Conservation (phyloP, 441 rosid species). For the Eutrema salsugineum region DNA sequence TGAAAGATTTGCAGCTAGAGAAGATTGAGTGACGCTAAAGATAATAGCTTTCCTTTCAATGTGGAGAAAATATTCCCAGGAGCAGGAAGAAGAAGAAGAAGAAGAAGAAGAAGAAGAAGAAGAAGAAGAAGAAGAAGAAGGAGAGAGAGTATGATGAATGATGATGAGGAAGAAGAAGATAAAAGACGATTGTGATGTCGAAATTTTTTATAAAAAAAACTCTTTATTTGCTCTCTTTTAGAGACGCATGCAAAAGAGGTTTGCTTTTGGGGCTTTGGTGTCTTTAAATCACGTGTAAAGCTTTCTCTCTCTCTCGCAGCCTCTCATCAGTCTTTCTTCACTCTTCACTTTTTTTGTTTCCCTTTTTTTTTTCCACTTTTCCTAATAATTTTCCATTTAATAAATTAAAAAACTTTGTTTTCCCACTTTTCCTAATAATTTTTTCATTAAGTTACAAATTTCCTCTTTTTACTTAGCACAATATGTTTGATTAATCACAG, state of each 20-base stretch:
- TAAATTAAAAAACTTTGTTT: background rate
- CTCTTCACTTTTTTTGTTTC: background rate
- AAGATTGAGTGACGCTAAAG: conserved; percentile 16
- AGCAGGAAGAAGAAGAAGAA: background rate
- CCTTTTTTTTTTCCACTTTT: background rate
- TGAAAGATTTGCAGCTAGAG: conserved; percentile 11
- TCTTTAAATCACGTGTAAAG: conserved; percentile 94
- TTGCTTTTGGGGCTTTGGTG: conserved; percentile 59
- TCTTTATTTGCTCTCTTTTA: conserved; percentile 37
- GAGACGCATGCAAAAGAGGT: conserved; percentile 83
- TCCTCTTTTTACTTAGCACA: conserved; percentile 25
- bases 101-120: background rate
- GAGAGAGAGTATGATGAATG: background rate
- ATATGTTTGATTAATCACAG: background rate
- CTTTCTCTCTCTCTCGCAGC: conserved; percentile 16
- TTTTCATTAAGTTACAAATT: conserved; percentile 28
- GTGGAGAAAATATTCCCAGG: conserved; percentile 5
- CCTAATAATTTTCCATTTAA: background rate
- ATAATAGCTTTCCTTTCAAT: conserved; percentile 6
- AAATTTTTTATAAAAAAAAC: background rate
- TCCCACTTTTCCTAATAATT: conserved; percentile 9
- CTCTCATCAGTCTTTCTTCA: conserved; percentile 19
- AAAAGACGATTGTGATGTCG: conserved; percentile 52
- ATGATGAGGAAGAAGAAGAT: conserved; percentile 14
- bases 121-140: background rate